Evolutionary conservation across 306 rosid genomes (phyloP).

Genomic region (Bauhinia variegata): DNA sequence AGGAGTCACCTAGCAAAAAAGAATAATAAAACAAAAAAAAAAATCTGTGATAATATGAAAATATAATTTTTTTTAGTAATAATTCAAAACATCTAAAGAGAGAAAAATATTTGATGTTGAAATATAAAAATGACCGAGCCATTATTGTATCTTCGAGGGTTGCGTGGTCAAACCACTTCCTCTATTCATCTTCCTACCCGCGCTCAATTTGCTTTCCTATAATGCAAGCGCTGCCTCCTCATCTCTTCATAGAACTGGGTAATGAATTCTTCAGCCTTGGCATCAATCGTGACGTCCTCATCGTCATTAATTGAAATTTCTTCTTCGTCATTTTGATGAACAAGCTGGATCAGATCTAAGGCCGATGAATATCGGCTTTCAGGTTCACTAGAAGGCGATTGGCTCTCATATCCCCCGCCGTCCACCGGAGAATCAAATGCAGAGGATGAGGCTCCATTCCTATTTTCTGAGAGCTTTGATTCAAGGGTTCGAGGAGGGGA

Average conservation of each 20-base stretch:
- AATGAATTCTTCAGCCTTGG: conserved; percentile 76
- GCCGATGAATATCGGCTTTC: conserved; percentile 55
- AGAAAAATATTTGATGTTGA: no score
- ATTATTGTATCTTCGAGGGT: no score
- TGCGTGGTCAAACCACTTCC: no score
- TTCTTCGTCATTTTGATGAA: background rate
- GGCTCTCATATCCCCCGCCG: background rate
- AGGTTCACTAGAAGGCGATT: conserved; percentile 23
- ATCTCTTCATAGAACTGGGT: conserved; percentile 71
- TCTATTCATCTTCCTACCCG: no score
- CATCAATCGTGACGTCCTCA: conserved; percentile 66
- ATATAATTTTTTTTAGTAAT: no score
- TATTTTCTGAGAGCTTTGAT: background rate
- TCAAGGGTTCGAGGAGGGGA: conserved; percentile 2
- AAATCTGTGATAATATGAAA: no score
- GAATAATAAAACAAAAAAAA: no score
- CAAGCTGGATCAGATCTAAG: conserved; percentile 53
- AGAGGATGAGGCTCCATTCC: background rate
- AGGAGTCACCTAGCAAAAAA: no score
- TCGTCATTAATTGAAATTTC: no score
- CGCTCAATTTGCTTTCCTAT: no score
- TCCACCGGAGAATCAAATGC: conserved; percentile 25
- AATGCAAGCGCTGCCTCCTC: conserved; percentile 54
- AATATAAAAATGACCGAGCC: no score
- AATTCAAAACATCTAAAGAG: no score